Base-by-base conservation (phyloP, 257 asterid genomes). In the Cruciata laevipes region DNA sequence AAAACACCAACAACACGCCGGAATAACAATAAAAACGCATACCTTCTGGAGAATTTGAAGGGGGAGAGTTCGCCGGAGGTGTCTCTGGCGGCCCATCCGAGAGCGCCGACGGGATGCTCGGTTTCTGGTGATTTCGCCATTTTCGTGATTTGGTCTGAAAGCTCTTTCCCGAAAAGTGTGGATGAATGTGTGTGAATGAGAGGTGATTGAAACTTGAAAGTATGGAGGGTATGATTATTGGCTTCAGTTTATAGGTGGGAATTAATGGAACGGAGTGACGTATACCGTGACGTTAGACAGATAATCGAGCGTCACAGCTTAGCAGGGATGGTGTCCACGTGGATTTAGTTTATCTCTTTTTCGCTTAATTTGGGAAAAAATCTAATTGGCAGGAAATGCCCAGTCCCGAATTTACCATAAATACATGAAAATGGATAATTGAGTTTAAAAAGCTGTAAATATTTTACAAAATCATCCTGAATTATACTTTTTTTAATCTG, bases 81-180 rank as follows among this genome's bases (percentile, higher is more conserved):
- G 58, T 78, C 82, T 44, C 79, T 71, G 2, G 83, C 77, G 11
- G 84, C 90, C 84, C 84, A 85, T 61, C 78, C 90, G 61, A 71
- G 68, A 8, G 82, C 83, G 78, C 79, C 76, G 13, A 83, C 65
- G 0, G 83, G 86, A 53, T 80, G 90, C 77, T 76, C 78, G 14
- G 67, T 73, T 68, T 72, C 86, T 3, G 76, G 77, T 20, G 79
- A 68, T 61, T 61, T 68, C 42, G 80, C 83, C 86, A 84, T 84
- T 70, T 6, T 49, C 56, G 23, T 12, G 55, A 47, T 14, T 47
- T 47, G 55, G 3, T 47, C 16, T 5, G n/a, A 17, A 47, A 7
- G 55, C 55, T 47, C 7, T 47, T 47, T 17, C 3, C 51, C 55
- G 20, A 8, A 20, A 47, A 47, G 3, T 17, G 1, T 47, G 55